phyloP scores from a whole-genome alignment of 371 early-diverging fungal species.

The Umbelopsis sp. region DNA sequence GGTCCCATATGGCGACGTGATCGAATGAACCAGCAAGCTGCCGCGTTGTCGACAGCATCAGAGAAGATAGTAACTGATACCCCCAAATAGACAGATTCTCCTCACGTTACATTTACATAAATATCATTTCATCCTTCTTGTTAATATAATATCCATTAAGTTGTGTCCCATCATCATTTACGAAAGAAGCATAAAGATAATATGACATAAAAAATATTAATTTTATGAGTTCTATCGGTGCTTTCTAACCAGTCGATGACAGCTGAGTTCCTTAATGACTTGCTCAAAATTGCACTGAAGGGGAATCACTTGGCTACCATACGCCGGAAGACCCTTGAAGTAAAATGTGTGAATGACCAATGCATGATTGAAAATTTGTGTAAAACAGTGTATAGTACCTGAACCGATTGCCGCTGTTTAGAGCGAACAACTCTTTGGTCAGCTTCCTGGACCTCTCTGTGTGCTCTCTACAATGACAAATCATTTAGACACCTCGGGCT shows the following conservation, averaged over 20 bases:
- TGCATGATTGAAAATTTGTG: background rate
- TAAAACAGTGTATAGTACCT: background rate
- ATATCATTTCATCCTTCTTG: background rate
- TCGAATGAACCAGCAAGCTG: conserved; percentile 19
- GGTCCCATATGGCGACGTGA: conserved; percentile 29
- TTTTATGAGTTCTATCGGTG: background rate
- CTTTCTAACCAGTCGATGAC: conserved; percentile 12
- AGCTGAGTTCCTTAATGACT: conserved; percentile 12
- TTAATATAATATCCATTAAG: background rate
- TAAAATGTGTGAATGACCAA: background rate
- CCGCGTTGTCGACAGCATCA: background rate
- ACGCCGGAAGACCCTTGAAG: background rate
- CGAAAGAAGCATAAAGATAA: too few relatives aligned
- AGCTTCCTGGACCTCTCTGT: conserved; percentile 6
- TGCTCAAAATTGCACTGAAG: conserved; percentile 13
- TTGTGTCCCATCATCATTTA: too few relatives aligned
- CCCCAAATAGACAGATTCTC: background rate
- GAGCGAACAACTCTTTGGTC: background rate
- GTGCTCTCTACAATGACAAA: conserved; percentile 1
- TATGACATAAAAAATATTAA: too few relatives aligned
- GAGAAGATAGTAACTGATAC: background rate
- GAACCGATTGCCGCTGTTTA: conserved; percentile 1
- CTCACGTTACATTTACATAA: background rate
- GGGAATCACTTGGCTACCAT: background rate
- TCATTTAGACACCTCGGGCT: background rate